A percentile compares a stretch with the other conserved stretches of the same genome.
phyloP scores from a whole-genome alignment of 2,329 filamentous ascomycete species.

The Harringtonia aguacate region DNA sequence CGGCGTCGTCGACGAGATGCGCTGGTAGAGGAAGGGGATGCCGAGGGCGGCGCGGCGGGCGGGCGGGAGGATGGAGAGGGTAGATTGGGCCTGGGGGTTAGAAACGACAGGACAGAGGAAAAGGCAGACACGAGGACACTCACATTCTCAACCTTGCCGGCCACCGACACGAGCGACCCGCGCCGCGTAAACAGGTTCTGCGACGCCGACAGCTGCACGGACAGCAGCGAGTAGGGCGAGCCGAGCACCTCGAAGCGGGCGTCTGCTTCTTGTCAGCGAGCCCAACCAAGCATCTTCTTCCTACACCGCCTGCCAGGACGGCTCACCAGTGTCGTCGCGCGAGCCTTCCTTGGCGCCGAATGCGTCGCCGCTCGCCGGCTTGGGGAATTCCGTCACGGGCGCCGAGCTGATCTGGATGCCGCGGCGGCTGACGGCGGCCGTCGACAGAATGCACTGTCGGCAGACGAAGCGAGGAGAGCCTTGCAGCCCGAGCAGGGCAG shows the following conservation, averaged over 20 bases:
- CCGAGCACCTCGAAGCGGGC: conserved; percentile 91
- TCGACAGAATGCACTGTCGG: conserved; percentile 32
- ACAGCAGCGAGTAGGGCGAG: conserved; percentile 84
- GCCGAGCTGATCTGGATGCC: conserved; percentile 52
- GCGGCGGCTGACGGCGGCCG: conserved; percentile 16
- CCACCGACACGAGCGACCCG: conserved; percentile 81
- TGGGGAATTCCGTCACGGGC: conserved; percentile 44
- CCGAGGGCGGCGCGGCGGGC: conserved; percentile 69
- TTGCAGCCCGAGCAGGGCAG: conserved; percentile 4
- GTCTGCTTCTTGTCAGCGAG: conserved; percentile 47
- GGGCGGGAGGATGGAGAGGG: conserved; percentile 76
- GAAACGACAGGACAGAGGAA: neutral
- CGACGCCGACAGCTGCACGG: conserved; percentile 83
- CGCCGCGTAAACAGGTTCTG: conserved; percentile 87
- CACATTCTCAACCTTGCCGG: conserved; percentile 86
- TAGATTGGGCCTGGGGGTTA: conserved; percentile 63
- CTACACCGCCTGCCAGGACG: neutral
- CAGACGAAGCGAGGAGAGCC: conserved; percentile 30
- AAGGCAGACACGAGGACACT: conserved; percentile 13
- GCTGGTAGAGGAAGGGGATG: conserved; percentile 91
- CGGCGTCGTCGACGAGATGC: conserved; percentile 77
- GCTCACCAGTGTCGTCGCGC: conserved; percentile 41
- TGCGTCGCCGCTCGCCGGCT: conserved; percentile 35
- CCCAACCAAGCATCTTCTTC: neutral
- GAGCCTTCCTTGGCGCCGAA: conserved; percentile 37